These are phyloP conservation scores for Kernera saxatilis DNA, from an alignment of 345 rosid genomes.

Conservation along the genomic window DNA sequence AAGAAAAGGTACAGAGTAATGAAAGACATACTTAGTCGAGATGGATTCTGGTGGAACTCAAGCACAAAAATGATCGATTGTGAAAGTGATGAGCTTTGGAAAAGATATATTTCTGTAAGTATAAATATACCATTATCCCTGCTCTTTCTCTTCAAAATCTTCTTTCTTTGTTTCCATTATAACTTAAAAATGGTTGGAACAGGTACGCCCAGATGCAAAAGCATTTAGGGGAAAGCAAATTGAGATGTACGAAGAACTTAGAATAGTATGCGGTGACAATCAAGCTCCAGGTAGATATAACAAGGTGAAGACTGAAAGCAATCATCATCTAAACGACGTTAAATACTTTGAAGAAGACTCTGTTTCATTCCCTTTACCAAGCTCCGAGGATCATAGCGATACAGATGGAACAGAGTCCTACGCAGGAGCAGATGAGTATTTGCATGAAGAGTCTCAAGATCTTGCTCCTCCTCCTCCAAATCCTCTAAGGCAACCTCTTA, in stretches of 20 bases:
- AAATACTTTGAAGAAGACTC: conserved; percentile 67
- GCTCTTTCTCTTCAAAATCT: neutral
- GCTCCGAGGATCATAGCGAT: conserved; percentile 59
- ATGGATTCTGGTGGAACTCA: conserved; percentile 80
- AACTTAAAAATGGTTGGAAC: conserved; percentile 18
- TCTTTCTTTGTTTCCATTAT: neutral
- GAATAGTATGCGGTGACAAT: conserved; percentile 73
- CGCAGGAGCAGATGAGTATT: conserved; percentile 41
- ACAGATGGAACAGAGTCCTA: conserved; percentile 85
- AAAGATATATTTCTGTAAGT: conserved; percentile 69
- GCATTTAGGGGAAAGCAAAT: conserved; percentile 76
- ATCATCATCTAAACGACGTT: conserved; percentile 31
- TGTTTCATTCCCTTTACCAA: conserved; percentile 52
- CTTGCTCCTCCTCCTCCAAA: conserved; percentile 46
- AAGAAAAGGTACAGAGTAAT: conserved; percentile 80
- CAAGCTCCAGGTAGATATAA: conserved; percentile 65
- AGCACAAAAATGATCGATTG: conserved; percentile 61
- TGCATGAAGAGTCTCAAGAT: conserved; percentile 53
- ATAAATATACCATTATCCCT: neutral
- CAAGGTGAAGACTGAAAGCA: conserved; percentile 55
- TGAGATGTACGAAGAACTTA: conserved; percentile 80
- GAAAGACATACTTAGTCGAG: conserved; percentile 67
- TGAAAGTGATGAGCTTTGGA: conserved; percentile 74
- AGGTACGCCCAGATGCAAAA: conserved; percentile 77
- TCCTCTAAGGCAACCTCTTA: conserved; percentile 50